phyloP scores from a whole-genome alignment of 2,329 filamentous ascomycete genomes.

The Chaetomium sp. region DNA sequence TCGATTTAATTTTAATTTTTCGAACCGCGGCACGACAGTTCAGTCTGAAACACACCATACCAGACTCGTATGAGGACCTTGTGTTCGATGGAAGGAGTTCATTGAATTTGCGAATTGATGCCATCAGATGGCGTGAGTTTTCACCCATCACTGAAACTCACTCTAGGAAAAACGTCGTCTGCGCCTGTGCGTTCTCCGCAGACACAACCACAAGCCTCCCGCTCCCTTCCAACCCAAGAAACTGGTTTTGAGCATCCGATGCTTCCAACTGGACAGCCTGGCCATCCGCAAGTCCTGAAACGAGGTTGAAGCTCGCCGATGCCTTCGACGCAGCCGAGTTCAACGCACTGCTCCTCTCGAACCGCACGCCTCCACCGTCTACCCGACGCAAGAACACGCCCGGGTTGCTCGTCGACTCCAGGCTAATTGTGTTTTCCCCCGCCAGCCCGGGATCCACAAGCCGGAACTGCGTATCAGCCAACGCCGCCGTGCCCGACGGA shows the following conservation, averaged over 20 bases:
- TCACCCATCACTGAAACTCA: not conserved
- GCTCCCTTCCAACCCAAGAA: constrained; percentile 17
- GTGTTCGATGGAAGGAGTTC: too few relatives aligned
- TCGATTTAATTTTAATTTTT: too few relatives aligned
- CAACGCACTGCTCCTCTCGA: constrained; percentile 21
- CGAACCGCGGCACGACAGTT: too few relatives aligned
- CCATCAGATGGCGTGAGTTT: not conserved
- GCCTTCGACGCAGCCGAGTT: constrained; percentile 20
- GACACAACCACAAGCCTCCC: constrained; percentile 16
- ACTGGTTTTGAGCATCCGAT: constrained; percentile 23
- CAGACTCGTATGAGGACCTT: too few relatives aligned
- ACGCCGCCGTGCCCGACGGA: constrained; percentile 7
- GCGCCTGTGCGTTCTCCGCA: not conserved
- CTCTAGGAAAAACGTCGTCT: constrained; percentile 27
- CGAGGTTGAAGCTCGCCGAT: constrained; percentile 31
- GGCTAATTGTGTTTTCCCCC: constrained; percentile 32
- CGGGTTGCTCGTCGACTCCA: constrained; percentile 35
- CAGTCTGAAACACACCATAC: too few relatives aligned
- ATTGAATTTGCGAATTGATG: too few relatives aligned
- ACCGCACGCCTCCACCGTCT: constrained; percentile 14
- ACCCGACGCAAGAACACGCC: constrained; percentile 30
- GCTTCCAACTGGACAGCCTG: constrained; percentile 36
- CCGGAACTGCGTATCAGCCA: constrained; percentile 35
- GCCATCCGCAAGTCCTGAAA: constrained; percentile 37
- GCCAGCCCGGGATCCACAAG: constrained; percentile 33